Evolutionary conservation across 768 basidiomycete genomes (phyloP).

Genomic region (Russula emetica): DNA sequence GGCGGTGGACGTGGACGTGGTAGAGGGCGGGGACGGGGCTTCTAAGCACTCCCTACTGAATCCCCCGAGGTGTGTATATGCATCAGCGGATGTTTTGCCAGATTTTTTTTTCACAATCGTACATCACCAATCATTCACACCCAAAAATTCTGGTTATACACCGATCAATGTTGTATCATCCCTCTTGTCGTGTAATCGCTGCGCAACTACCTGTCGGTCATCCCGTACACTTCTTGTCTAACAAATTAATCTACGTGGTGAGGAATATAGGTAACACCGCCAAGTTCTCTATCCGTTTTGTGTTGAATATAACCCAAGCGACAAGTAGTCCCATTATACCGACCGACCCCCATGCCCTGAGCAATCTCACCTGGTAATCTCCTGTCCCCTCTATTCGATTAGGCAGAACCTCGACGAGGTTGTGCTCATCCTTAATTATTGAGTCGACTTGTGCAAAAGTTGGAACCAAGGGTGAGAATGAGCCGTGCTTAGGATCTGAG

Average conservation of each 20-base stretch:
- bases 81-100: not conserved
- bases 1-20: constrained; percentile 47
- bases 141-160: constrained; percentile 13
- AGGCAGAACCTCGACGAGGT: constrained; percentile 6
- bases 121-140: constrained; percentile 8
- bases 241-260: not conserved
- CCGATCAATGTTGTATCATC: constrained; percentile 21
- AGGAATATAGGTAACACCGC: constrained; percentile 1
- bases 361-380: not conserved
- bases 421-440: not conserved
- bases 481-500: not conserved
- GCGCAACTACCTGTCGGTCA: constrained; percentile 8
- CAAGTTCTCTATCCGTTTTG: constrained; percentile 7
- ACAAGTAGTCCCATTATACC: constrained; percentile 20
- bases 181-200: constrained; percentile 7
- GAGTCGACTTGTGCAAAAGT: not conserved
- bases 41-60: constrained; percentile 8
- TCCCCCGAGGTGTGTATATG: constrained; percentile 2
- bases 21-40: constrained; percentile 47
- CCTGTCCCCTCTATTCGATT: constrained; percentile 7
- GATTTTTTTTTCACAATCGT: constrained; percentile 1
- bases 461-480: not conserved
- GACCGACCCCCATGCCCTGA: constrained; percentile 26
- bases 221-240: constrained; percentile 16
- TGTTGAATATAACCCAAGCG: constrained; percentile 10